Conservation (phyloP, 352 stramenopile species). For the Pythium volutum region DNA sequence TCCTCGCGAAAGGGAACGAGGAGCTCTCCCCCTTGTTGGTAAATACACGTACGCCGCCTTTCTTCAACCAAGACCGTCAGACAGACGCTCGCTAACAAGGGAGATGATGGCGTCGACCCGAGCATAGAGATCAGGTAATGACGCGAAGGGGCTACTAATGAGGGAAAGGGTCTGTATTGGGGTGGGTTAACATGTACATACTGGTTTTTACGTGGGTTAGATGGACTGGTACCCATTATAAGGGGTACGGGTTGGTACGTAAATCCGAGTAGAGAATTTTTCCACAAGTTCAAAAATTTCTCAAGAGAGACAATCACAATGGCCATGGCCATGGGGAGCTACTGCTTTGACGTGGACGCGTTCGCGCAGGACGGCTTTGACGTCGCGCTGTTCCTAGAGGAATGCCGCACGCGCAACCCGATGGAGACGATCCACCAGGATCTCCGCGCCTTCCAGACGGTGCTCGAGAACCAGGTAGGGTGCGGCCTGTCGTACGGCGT, state of each 20-base stretch:
- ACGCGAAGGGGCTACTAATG: background rate
- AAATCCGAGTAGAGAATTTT: no score
- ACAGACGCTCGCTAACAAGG: background rate
- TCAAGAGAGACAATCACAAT: background rate
- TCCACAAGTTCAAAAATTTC: background rate
- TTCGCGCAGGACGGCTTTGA: slow-evolving; percentile 79
- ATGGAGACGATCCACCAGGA: slow-evolving; percentile 87
- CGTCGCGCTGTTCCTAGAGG: slow-evolving; percentile 66
- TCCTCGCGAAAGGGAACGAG: background rate
- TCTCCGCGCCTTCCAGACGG: slow-evolving; percentile 79
- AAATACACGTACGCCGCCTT: background rate
- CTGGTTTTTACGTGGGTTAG: background rate
- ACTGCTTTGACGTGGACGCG: slow-evolving; percentile 82
- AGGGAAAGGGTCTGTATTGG: background rate
- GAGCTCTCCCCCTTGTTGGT: slow-evolving; percentile 2
- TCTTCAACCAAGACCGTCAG: slow-evolving; percentile 1
- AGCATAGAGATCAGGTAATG: no score
- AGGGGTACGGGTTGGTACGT: background rate
- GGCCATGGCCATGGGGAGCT: slow-evolving; percentile 32
- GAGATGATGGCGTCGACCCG: background rate
- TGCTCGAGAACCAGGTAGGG: slow-evolving; percentile 79
- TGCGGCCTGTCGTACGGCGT: background rate
- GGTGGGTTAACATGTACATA: background rate
- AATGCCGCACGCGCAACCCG: slow-evolving; percentile 62
- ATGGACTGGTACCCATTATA: background rate